Base-by-base conservation (phyloP, 2,329 filamentous ascomycete genomes). In the Aspergillus sp. region DNA sequence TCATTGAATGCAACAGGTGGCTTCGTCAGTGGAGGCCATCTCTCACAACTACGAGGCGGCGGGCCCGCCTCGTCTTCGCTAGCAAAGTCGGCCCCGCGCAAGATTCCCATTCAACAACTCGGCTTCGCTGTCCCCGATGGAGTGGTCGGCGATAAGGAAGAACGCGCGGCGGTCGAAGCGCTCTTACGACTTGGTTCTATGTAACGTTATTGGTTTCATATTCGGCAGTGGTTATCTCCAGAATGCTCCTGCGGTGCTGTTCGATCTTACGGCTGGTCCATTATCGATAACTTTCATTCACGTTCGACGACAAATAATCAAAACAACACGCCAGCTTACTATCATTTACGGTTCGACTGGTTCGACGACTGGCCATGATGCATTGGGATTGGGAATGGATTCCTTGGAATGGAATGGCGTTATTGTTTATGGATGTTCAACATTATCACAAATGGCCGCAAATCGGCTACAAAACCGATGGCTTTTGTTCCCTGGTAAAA, bases 1-100 rank as follows among this genome's bases (percentile, higher is more conserved):
- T 84, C 71, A 66, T 76, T 75, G 62, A 78, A 70, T 72, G 78
- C 67, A 51, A 69, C 69, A 32, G 73, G 74, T 48, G 72, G 71
- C 50, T 68, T 74, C 52, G 59, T 73, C 43, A 64, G 68, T 54
- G 66, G 66, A 48, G 65, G 58, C 65, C 65, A 71, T 54, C 58
- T 61, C 13, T 57, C 55, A 40, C 63, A 56, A 41, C 53, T 64
- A n/a, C 58, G 57, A 22, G 63, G 64, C n/a, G 65, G 65, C 32
- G 68, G 71, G 49, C 68, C 71, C 47, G 68, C 73, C 17, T 57
- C 67, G 30, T 71, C 71, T 10, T 66, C 69, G 9, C 61, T 74
- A 47, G 65, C 73, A 38, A 74, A 74, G 53, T 72, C 71, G 19
- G 65, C 70, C 45, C 74, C 75, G 43, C 66, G 66, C 53, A 61